Evolutionary conservation across 2,329 filamentous ascomycete species (phyloP).

Genomic region (Lithohypha guttulata): DNA sequence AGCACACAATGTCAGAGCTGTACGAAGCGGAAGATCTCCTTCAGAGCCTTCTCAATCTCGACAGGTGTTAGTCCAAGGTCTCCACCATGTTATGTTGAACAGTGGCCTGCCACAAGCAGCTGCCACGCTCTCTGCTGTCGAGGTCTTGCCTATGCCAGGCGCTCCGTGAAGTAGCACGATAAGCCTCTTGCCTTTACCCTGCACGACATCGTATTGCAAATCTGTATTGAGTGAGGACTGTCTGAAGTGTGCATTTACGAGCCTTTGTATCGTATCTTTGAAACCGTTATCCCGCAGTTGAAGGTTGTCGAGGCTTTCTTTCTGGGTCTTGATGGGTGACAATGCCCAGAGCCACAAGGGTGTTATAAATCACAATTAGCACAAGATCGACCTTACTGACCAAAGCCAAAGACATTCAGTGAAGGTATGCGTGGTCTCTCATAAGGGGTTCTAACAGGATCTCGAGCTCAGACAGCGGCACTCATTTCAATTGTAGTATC

Average conservation of each 20-base stretch:
- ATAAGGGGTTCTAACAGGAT: too few relatives aligned
- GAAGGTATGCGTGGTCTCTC: too few relatives aligned
- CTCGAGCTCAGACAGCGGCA: too few relatives aligned
- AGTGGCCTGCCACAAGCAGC: constrained; percentile 31
- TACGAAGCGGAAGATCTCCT: constrained; percentile 28
- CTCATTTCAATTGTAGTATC: too few relatives aligned
- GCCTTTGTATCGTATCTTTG: constrained; percentile 11
- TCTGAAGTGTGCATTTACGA: constrained; percentile 13
- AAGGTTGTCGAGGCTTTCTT: constrained; percentile 10
- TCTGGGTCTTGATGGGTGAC: constrained; percentile 8
- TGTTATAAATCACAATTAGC: neutral
- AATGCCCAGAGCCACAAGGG: constrained; percentile 4
- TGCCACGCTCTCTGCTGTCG: constrained; percentile 32
- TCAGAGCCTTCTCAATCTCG: constrained; percentile 29
- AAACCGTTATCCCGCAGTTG: constrained; percentile 9
- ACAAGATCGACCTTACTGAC: constrained; percentile 10
- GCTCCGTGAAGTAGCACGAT: constrained; percentile 30
- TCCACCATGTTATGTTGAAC: constrained; percentile 31
- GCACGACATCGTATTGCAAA: constrained; percentile 25
- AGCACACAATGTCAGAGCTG: constrained; percentile 29
- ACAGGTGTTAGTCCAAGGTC: constrained; percentile 30
- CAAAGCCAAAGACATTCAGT: too few relatives aligned
- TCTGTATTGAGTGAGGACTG: neutral
- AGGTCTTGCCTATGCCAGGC: constrained; percentile 32
- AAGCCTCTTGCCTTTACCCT: constrained; percentile 29